These are phyloP conservation scores for Euphrasia arctica DNA, from an alignment of 305 asterid genomes.

Conservation along the genomic window DNA sequence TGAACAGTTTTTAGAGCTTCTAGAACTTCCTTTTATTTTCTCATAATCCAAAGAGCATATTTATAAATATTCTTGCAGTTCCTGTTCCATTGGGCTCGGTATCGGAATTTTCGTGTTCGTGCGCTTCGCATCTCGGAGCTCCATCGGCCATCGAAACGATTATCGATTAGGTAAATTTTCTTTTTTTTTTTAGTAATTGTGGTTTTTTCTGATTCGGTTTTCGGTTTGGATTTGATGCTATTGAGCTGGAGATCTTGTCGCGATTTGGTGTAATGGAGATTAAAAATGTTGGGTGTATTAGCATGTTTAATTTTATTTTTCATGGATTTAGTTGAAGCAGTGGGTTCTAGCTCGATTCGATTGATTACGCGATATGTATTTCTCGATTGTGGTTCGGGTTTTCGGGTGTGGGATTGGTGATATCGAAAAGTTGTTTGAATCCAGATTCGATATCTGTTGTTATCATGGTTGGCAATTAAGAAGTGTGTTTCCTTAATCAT, in stretches of 20 bases:
- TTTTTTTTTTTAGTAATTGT: neutral
- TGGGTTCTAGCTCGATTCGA: conserved; percentile 5
- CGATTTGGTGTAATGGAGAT: conserved; percentile 1
- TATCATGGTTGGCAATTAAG: neutral
- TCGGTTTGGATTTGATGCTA: neutral
- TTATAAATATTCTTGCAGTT: conserved; percentile 1
- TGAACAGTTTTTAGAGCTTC: neutral
- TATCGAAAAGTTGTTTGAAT: conserved; percentile 8
- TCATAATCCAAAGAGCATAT: no score
- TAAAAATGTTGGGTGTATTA: neutral
- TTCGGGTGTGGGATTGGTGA: conserved; percentile 17
- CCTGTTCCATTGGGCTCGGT: conserved; percentile 26
- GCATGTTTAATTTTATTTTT: neutral
- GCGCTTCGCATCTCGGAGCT: conserved; percentile 22
- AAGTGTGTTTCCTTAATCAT: conserved; percentile 14
- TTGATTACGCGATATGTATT: neutral
- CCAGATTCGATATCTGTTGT: conserved; percentile 15
- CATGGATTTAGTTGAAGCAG: conserved; percentile 1
- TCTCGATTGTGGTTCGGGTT: conserved; percentile 8
- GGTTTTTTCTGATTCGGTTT: neutral
- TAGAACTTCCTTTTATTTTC: neutral
- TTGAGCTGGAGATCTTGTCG: neutral
- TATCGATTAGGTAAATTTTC: conserved; percentile 17
- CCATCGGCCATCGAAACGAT: neutral
- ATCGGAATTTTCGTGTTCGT: neutral